phyloP scores from a whole-genome alignment of 2,329 filamentous ascomycete species.

The Fusarium coffeatum region DNA sequence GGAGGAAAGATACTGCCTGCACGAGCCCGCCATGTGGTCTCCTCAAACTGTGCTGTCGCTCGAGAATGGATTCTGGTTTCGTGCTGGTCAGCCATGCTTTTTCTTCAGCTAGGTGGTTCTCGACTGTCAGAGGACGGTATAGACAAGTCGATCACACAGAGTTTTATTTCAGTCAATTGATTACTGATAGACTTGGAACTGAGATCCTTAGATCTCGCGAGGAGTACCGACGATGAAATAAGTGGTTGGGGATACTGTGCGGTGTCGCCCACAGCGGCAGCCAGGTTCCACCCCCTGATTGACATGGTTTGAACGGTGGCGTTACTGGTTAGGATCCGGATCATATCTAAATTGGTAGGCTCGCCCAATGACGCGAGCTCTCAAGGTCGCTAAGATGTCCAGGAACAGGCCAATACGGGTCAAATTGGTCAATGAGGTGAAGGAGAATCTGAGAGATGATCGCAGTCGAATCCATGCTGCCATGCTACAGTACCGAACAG shows the following conservation, averaged over 20 bases:
- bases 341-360: conserved; percentile 29
- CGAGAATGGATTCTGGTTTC: not conserved
- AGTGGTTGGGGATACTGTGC: conserved; percentile 34
- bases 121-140: conserved; percentile 18
- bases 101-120: conserved; percentile 13
- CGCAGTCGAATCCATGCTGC: conserved; percentile 12
- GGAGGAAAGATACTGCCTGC: conserved; percentile 7
- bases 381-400: conserved; percentile 14
- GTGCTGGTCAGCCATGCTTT: conserved; percentile 8
- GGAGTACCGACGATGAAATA: conserved; percentile 1
- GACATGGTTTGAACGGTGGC: conserved; percentile 41
- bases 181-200: conserved; percentile 5
- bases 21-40: conserved; percentile 34
- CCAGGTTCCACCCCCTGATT: conserved; percentile 36
- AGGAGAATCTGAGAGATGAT: conserved; percentile 11
- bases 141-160: conserved; percentile 16
- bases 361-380: conserved; percentile 27
- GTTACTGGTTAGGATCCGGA: conserved; percentile 32
- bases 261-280: conserved; percentile 20
- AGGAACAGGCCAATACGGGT: conserved; percentile 32
- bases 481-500: conserved; percentile 11
- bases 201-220: not conserved
- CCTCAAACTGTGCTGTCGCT: conserved; percentile 12
- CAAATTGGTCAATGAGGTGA: conserved; percentile 13
- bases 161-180: not conserved